Percentiles rank a stretch among this genome's conserved stretches.
Conservation (phyloP, 108 stramenopile genomes). For the Fragilariopsis cylindrus region DNA sequence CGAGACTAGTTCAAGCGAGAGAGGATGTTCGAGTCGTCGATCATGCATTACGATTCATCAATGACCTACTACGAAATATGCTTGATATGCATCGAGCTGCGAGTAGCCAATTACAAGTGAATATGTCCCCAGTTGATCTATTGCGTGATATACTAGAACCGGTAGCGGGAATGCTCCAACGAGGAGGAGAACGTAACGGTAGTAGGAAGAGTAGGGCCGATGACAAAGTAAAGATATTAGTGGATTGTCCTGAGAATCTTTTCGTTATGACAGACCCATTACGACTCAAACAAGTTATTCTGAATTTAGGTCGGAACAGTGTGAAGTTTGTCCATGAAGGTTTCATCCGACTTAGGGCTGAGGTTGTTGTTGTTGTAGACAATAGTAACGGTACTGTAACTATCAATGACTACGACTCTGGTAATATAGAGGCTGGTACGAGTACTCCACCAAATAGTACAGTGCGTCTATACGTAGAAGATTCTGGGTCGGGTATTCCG, state of each 20-base stretch:
- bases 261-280: slow-evolving; percentile 48
- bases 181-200: slow-evolving; percentile 20
- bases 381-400: background rate
- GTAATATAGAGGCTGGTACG: background rate
- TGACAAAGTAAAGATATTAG: slow-evolving; percentile 24
- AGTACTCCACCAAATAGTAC: background rate
- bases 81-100: slow-evolving; percentile 58
- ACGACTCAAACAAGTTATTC: slow-evolving; percentile 54
- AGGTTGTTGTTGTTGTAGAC: slow-evolving; percentile 17
- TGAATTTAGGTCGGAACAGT: slow-evolving; percentile 51
- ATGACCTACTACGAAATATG: slow-evolving; percentile 56
- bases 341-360: slow-evolving; percentile 49
- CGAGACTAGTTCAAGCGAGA: slow-evolving; percentile 11
- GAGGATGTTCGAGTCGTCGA: slow-evolving; percentile 52
- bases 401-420: background rate
- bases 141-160: slow-evolving; percentile 51
- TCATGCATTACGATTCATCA: slow-evolving; percentile 42
- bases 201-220: background rate
- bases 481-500: slow-evolving; percentile 58
- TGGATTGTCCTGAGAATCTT: slow-evolving; percentile 42
- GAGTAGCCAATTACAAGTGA: slow-evolving; percentile 37
- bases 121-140: slow-evolving; percentile 39
- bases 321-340: slow-evolving; percentile 54
- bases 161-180: slow-evolving; percentile 36
- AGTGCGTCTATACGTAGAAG: slow-evolving; percentile 42